These are phyloP conservation scores for Arabidopsis suecica DNA, from an alignment of 345 rosid species.

Conservation along the genomic window DNA sequence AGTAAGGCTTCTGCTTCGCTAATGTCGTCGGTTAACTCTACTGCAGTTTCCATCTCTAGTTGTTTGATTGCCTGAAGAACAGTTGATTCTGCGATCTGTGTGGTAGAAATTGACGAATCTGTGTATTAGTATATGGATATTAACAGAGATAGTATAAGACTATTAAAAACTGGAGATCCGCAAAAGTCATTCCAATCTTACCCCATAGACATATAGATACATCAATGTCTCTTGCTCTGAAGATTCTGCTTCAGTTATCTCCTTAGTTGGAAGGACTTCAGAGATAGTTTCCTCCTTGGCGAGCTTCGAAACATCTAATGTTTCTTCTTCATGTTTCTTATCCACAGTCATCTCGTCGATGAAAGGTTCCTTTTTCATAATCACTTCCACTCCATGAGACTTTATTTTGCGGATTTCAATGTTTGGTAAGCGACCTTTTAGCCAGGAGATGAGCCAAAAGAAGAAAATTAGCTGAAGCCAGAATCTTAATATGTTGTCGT, in stretches of 20 bases:
- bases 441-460: slow-evolving; percentile 33
- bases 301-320: slow-evolving; percentile 44
- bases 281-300: slow-evolving; percentile 41
- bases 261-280: slow-evolving; percentile 44
- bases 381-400: slow-evolving; percentile 49
- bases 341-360: slow-evolving; percentile 29
- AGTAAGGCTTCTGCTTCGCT: slow-evolving; percentile 86
- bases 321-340: slow-evolving; percentile 44
- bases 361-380: slow-evolving; percentile 39
- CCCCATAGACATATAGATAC: slow-evolving; percentile 74
- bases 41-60: slow-evolving; percentile 59
- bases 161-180: slow-evolving; percentile 1
- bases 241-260: slow-evolving; percentile 45
- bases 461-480: slow-evolving; percentile 20
- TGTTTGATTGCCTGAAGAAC: slow-evolving; percentile 70
- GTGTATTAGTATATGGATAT: neutral
- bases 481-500: neutral
- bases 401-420: slow-evolving; percentile 71
- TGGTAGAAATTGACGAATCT: slow-evolving; percentile 21
- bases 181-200: slow-evolving; percentile 42
- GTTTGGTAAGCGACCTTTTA: slow-evolving; percentile 65
- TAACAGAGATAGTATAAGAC: neutral
- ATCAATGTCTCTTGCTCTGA: slow-evolving; percentile 44
- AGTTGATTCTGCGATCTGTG: slow-evolving; percentile 71
- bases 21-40: slow-evolving; percentile 68